Evolutionary conservation across 345 rosid genomes (phyloP), one percentile per base, ranked within the genome.

Genomic region (Raphanus sativus): DNA sequence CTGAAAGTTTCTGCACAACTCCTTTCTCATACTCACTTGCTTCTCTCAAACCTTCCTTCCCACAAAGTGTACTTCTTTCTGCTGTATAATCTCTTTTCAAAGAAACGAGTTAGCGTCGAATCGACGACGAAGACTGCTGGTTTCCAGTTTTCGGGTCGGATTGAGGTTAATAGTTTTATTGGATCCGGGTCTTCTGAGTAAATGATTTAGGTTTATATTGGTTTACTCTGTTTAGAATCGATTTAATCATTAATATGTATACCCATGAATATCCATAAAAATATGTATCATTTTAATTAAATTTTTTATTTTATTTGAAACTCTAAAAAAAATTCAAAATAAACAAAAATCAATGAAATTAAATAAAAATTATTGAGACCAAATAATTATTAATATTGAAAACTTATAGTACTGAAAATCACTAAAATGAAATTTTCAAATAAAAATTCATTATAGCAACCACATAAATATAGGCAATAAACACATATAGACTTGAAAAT

Each of bases 1-100:
- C 86, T 87, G 98, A 78, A 89, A 92, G 66, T 92, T 86, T 76
- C 94, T 90, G 76, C 98, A 92, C 16, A 71, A 72, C 10, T 88
- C 92, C 63, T 82, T 87, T 78, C 75, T 86, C 78, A 76, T 81
- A 54, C 8, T 79, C 66, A 9, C 78, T 60, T 36, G 56, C 77
- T 54, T 52, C 4, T 28, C 21, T 71, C 5, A 48, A 67, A 34
- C 30, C 71, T 73, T 40, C 7, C 21, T 21, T 21, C 21, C 21
- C 7, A 48, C 16, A 5, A 48, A 48, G 55, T 48, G 5, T 42
- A 12, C 6, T 45, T 12, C 1, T 12, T 12, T 13, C 0, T 42
- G 4, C 4, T 16, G 15, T 45, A 45, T 45, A 38, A 45, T 45
- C 54, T 45, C 0, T 48, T 48, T 48, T 13, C 55, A 48, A n/a